Conservation (phyloP, 2,329 filamentous ascomycete genomes). For the Tolypocladium endophyticum region DNA sequence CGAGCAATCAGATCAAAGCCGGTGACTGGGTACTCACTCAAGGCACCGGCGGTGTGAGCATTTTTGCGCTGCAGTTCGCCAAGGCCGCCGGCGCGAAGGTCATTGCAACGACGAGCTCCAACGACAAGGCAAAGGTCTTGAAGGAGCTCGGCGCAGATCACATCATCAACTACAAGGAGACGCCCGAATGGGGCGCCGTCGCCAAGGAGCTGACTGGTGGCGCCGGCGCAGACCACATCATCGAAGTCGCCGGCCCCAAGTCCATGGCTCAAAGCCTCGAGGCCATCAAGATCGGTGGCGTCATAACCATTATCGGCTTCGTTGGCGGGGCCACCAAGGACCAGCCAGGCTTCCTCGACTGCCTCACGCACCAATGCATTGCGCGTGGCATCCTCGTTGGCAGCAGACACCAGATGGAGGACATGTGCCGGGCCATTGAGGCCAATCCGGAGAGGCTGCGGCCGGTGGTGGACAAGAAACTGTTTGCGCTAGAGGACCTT, state of each 20-base stretch:
- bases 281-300: slow-evolving; percentile 33
- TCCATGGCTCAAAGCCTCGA: slow-evolving; percentile 34
- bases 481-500: slow-evolving; percentile 32
- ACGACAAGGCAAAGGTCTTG: slow-evolving; percentile 30
- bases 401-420: slow-evolving; percentile 35
- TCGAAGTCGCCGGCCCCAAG: slow-evolving; percentile 35
- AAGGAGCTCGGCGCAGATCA: slow-evolving; percentile 37
- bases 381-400: slow-evolving; percentile 36
- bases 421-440: slow-evolving; percentile 39
- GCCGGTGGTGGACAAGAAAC: slow-evolving; percentile 35
- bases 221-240: slow-evolving; percentile 33
- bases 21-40: slow-evolving; percentile 54
- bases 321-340: slow-evolving; percentile 16
- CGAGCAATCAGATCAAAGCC: slow-evolving; percentile 33
- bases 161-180: slow-evolving; percentile 39
- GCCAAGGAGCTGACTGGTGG: slow-evolving; percentile 32
- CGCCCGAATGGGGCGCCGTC: slow-evolving; percentile 32
- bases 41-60: slow-evolving; percentile 59
- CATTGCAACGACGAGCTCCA: slow-evolving; percentile 36
- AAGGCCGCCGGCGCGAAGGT: slow-evolving; percentile 37
- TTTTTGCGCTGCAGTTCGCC: slow-evolving; percentile 53
- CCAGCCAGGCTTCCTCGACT: slow-evolving; percentile 22
- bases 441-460: slow-evolving; percentile 28
- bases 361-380: slow-evolving; percentile 23
- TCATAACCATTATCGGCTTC: slow-evolving; percentile 31